Evolutionary conservation across 2,329 filamentous ascomycete genomes (phyloP).

Genomic region (Ascochyta lentis): DNA sequence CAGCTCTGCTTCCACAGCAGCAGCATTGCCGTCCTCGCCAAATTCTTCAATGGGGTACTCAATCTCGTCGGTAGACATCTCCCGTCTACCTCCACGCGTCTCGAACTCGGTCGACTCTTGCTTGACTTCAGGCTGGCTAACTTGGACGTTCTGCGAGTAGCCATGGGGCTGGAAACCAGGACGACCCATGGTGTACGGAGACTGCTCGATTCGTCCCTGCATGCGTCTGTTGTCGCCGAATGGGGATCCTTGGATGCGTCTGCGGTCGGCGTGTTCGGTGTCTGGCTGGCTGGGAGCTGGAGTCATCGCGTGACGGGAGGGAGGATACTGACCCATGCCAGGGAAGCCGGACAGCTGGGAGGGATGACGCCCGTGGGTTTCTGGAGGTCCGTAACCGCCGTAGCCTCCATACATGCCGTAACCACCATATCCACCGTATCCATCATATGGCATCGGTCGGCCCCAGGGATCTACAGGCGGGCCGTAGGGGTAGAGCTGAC

Average conservation of each 20-base stretch:
- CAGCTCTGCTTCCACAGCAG: slow-evolving; percentile 21
- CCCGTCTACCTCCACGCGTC: slow-evolving; percentile 7
- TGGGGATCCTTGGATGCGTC: not conserved
- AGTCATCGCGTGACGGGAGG: slow-evolving; percentile 1
- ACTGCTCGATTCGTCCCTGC: not conserved
- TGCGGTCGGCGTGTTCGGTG: not conserved
- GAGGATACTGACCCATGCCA: slow-evolving; percentile 6
- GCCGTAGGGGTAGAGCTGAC: slow-evolving; percentile 1
- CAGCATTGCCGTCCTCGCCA: slow-evolving; percentile 2
- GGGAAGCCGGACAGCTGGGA: slow-evolving; percentile 2
- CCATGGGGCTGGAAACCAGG: not conserved
- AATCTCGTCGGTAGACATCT: slow-evolving; percentile 6
- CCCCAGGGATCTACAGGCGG: slow-evolving; percentile 11
- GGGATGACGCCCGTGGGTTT: not conserved
- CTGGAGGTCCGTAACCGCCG: not conserved
- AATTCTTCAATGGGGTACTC: not conserved
- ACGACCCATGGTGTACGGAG: not conserved
- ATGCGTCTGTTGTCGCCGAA: not conserved
- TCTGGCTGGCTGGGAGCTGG: slow-evolving; percentile 3
- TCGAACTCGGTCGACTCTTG: slow-evolving; percentile 23
- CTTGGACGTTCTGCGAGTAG: not conserved
- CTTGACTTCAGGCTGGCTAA: slow-evolving; percentile 20
- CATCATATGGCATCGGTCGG: slow-evolving; percentile 11
- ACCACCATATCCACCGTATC: not conserved
- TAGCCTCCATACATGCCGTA: slow-evolving; percentile 11